Evolutionary conservation across 2,329 filamentous ascomycete genomes (phyloP).

Genomic region (Cladophialophora yegresii): DNA sequence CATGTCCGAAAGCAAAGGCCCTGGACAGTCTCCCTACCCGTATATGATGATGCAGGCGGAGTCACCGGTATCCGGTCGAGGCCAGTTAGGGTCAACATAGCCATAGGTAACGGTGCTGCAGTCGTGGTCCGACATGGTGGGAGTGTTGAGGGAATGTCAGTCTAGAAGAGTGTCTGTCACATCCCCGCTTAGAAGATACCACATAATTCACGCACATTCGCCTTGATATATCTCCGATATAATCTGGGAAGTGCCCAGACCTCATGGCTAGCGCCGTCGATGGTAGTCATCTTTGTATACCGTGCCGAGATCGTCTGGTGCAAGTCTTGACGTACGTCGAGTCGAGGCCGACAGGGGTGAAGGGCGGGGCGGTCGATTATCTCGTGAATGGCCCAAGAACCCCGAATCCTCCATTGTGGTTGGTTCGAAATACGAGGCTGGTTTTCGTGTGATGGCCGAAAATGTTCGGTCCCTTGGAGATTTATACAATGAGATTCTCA

Average conservation of each 20-base stretch:
- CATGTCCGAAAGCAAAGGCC: not conserved
- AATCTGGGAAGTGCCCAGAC: too few species aligned
- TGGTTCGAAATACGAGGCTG: not conserved
- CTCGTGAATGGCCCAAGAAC: too few species aligned
- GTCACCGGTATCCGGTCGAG: conserved; percentile 20
- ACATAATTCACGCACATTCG: too few species aligned
- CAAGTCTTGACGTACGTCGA: conserved; percentile 23
- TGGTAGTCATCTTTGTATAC: not conserved
- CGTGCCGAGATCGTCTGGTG: not conserved
- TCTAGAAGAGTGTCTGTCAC: not conserved
- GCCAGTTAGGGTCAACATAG: conserved; percentile 31
- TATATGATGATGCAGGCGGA: conserved; percentile 33
- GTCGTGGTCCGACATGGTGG: conserved; percentile 13
- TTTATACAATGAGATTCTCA: too few species aligned
- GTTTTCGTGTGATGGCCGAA: not conserved
- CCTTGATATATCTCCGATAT: too few species aligned
- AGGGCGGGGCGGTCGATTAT: not conserved
- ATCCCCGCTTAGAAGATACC: too few species aligned
- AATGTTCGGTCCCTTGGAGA: too few species aligned
- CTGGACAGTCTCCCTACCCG: conserved; percentile 16
- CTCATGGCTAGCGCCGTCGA: too few species aligned
- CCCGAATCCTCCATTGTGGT: not conserved
- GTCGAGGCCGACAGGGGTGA: not conserved
- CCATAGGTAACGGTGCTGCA: conserved; percentile 24
- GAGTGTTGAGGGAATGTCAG: not conserved